Conservation (phyloP, 1,284 basidiomycete genomes). For the Fomes fomentarius region DNA sequence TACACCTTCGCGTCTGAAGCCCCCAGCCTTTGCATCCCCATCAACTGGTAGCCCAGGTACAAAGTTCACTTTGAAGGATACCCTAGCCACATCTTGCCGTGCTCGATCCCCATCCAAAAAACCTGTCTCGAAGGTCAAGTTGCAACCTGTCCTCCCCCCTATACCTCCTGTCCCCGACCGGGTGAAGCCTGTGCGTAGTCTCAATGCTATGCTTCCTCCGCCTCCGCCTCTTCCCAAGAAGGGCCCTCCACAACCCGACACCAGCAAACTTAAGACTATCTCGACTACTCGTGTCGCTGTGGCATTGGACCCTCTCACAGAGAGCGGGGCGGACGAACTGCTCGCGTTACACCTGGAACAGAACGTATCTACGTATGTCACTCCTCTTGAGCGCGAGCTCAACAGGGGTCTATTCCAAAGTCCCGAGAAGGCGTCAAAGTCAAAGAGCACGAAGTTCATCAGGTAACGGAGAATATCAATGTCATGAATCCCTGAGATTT, state of each 20-base stretch:
- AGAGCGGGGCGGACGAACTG: conserved; percentile 43
- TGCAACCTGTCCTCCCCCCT: conserved; percentile 3
- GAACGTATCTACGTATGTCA: conserved; percentile 34
- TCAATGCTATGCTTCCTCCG: conserved; percentile 17
- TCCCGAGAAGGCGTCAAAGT: conserved; percentile 46
- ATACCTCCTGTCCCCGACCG: neutral
- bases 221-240: conserved; percentile 3
- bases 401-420: conserved; percentile 45
- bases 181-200: neutral
- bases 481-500: neutral
- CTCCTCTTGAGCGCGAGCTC: conserved; percentile 38
- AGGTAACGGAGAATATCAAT: conserved; percentile 33
- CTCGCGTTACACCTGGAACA: conserved; percentile 45
- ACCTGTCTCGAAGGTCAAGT: conserved; percentile 7
- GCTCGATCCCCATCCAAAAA: conserved; percentile 1
- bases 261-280: conserved; percentile 41
- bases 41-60: neutral
- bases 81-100: neutral
- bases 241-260: conserved; percentile 8
- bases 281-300: conserved; percentile 45
- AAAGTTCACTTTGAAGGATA: conserved; percentile 6
- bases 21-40: neutral
- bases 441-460: conserved; percentile 35
- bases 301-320: conserved; percentile 44
- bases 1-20: neutral